These are phyloP conservation scores for Spizellomyces sp. DNA, from an alignment of 192 early-diverging fungal species.

Conservation along the genomic window DNA sequence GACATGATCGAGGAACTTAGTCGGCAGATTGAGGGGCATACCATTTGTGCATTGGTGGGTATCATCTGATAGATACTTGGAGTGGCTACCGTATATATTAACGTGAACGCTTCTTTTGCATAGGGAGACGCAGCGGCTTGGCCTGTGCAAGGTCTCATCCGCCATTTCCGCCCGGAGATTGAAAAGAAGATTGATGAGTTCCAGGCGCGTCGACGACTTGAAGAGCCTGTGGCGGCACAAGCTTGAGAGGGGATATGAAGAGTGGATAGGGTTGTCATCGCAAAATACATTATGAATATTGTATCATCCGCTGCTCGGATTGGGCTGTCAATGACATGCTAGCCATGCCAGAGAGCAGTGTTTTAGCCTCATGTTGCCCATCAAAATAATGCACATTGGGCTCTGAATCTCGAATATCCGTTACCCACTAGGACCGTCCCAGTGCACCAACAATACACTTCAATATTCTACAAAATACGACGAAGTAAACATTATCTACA, in stretches of 20 bases:
- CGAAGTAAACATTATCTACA: not conserved
- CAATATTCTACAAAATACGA: too few species aligned
- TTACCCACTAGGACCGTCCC: too few species aligned
- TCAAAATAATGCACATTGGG: too few species aligned
- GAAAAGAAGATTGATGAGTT: conserved; percentile 59
- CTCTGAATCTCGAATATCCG: too few species aligned
- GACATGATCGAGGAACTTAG: conserved; percentile 95
- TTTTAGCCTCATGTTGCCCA: too few species aligned
- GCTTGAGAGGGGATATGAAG: not conserved
- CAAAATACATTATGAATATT: too few species aligned
- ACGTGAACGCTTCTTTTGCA: not conserved
- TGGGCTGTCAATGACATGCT: not conserved
- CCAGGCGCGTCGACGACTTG: conserved; percentile 3
- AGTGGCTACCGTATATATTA: not conserved
- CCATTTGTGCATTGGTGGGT: conserved; percentile 92
- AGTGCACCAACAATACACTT: too few species aligned
- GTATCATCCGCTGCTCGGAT: not conserved
- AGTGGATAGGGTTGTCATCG: too few species aligned
- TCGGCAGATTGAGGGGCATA: conserved; percentile 98
- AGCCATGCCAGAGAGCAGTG: not conserved
- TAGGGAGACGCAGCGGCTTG: conserved; percentile 97
- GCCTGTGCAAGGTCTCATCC: conserved; percentile 95
- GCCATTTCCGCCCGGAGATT: conserved; percentile 87
- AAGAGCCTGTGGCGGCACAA: not conserved
- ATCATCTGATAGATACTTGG: not conserved